phyloP scores from a whole-genome alignment of 2,329 filamentous ascomycete genomes.

The Alternaria infectoria region DNA sequence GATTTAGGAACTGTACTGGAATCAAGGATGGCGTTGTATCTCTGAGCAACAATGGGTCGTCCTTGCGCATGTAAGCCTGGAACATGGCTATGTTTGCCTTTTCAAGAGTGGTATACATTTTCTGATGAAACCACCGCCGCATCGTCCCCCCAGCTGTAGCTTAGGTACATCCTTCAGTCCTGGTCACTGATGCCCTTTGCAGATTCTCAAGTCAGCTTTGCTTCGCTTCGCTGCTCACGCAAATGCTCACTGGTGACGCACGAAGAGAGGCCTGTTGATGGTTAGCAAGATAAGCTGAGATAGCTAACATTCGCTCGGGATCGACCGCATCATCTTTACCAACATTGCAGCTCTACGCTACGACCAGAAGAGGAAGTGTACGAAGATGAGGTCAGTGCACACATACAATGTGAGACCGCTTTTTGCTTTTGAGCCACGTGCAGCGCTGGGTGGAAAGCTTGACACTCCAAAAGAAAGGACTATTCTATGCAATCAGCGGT shows the following conservation, averaged over 20 bases:
- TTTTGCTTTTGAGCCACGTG: not conserved
- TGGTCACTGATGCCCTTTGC: not conserved
- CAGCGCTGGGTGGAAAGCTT: not conserved
- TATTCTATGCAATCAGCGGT: not conserved
- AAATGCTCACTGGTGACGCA: not conserved
- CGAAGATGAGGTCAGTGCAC: not conserved
- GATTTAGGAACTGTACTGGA: not conserved
- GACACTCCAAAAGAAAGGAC: not conserved
- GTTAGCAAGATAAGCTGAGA: not conserved
- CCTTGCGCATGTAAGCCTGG: not conserved
- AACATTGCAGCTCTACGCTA: not conserved
- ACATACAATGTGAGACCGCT: not conserved
- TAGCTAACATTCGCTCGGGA: not conserved
- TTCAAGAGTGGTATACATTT: not conserved
- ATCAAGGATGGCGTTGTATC: not conserved
- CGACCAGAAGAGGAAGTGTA: not conserved
- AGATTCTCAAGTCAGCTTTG: not conserved
- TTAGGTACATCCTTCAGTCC: not conserved
- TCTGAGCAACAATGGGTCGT: not conserved
- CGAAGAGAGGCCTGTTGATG: not conserved
- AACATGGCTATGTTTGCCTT: not conserved
- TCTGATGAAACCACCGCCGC: not conserved
- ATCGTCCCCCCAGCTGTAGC: not conserved
- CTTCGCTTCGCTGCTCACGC: not conserved
- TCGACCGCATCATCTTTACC: not conserved